These are phyloP conservation scores for Maudiozyma pseudohumilis DNA, from an alignment of 805 yeast genomes.

Conservation along the genomic window DNA sequence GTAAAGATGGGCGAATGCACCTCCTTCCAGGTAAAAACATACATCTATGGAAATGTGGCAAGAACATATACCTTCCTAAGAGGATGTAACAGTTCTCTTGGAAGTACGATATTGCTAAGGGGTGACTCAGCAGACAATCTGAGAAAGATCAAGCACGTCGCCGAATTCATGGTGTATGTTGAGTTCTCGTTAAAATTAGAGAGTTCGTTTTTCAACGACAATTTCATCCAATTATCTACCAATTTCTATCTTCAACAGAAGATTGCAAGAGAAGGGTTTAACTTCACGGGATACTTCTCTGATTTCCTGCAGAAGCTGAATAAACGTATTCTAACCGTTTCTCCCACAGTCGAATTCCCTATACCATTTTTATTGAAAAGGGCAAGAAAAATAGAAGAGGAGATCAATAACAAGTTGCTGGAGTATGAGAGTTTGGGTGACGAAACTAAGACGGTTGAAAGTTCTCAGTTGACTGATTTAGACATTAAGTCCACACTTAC, in stretches of 20 bases:
- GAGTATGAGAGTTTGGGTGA: constrained; percentile 24
- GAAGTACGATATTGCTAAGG: constrained; percentile 79
- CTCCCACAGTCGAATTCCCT: constrained; percentile 74
- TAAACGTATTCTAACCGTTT: constrained; percentile 58
- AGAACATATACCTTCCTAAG: constrained; percentile 71
- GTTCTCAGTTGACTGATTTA: constrained; percentile 10
- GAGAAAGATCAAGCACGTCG: constrained; percentile 61
- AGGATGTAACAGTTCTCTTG: constrained; percentile 64
- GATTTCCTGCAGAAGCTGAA: constrained; percentile 34
- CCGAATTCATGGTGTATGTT: constrained; percentile 71
- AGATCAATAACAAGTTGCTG: constrained; percentile 21
- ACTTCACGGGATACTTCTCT: constrained; percentile 26
- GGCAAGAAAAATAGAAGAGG: constrained; percentile 43
- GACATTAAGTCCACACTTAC: constrained; percentile 25
- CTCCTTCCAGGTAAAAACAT: constrained; percentile 61
- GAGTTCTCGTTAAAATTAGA: constrained; percentile 75
- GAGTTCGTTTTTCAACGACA: constrained; percentile 61
- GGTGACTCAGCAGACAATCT: constrained; percentile 61
- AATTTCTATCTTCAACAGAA: constrained; percentile 25
- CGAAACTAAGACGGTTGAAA: constrained; percentile 6
- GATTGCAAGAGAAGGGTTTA: constrained; percentile 10
- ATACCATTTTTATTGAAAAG: constrained; percentile 53
- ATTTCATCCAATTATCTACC: constrained; percentile 45
- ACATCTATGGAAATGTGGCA: constrained; percentile 41
- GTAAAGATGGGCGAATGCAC: constrained; percentile 71